Percentiles rank a stretch among this genome's conserved stretches.
Evolutionary conservation across 1,284 basidiomycete genomes (phyloP).

Genomic region (Veloboletus limbatus): DNA sequence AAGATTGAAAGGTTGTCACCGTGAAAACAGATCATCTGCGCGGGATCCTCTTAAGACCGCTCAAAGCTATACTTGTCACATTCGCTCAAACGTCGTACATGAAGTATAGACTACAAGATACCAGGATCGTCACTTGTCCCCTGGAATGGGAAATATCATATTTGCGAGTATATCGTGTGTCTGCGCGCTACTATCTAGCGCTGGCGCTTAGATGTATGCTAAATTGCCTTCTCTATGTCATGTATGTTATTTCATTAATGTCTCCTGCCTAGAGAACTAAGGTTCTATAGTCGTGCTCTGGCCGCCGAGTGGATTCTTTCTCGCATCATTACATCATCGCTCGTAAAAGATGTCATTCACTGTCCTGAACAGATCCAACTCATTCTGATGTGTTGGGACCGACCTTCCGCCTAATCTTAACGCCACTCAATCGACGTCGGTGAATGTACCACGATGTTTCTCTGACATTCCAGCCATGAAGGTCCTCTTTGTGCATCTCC

Average conservation of each 20-base stretch:
- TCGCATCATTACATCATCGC: background rate
- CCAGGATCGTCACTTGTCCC: conserved; percentile 3
- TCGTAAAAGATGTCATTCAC: background rate
- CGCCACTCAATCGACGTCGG: conserved; percentile 6
- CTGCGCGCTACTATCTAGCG: background rate
- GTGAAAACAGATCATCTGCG: conserved; percentile 11
- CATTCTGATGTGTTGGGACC: background rate
- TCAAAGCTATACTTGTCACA: background rate
- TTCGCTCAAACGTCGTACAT: background rate
- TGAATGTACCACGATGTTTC: background rate
- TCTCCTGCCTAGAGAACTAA: background rate
- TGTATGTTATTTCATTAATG: conserved; percentile 1
- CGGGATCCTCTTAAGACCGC: background rate
- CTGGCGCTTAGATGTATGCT: background rate
- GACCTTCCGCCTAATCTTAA: background rate
- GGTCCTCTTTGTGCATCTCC: background rate
- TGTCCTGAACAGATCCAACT: conserved; percentile 3
- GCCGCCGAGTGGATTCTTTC: background rate
- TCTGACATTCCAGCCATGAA: background rate
- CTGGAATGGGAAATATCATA: background rate
- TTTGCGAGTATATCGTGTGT: background rate
- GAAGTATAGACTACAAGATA: conserved; percentile 12
- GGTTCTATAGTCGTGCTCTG: background rate
- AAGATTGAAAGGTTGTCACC: conserved; percentile 32
- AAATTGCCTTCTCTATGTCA: background rate